Conservation (phyloP, 352 stramenopile genomes). For the Globisporangium heterothallicum region DNA sequence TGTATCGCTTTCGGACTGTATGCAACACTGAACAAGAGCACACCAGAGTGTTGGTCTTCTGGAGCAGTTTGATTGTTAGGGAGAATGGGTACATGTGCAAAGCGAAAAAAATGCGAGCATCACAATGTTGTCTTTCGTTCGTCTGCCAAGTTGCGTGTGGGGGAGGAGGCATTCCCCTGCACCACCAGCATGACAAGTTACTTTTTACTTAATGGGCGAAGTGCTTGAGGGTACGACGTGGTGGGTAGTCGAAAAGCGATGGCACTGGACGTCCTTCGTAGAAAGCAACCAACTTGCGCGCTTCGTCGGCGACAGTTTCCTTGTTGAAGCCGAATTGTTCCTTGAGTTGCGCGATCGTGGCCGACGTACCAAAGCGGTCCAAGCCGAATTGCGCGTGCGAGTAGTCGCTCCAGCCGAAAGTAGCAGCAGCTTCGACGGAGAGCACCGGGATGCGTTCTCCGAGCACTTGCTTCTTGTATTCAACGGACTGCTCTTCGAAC, state of each 20-base stretch:
- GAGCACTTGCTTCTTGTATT: slow-evolving; percentile 96
- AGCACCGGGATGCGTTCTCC: slow-evolving; percentile 93
- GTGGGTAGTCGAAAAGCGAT: slow-evolving; percentile 71
- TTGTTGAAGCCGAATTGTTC: slow-evolving; percentile 95
- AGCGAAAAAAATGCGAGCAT: too few species aligned
- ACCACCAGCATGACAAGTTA: background rate
- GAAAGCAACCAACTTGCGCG: slow-evolving; percentile 90
- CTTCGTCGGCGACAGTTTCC: slow-evolving; percentile 91
- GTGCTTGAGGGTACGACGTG: slow-evolving; percentile 55
- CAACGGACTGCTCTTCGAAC: slow-evolving; percentile 93
- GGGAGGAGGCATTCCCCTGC: too few species aligned
- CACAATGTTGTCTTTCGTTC: too few species aligned
- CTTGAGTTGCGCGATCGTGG: slow-evolving; percentile 86
- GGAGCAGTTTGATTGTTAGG: too few species aligned
- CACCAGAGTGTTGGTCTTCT: too few species aligned
- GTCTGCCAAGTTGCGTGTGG: too few species aligned
- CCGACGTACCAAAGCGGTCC: slow-evolving; percentile 86
- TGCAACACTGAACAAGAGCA: too few species aligned
- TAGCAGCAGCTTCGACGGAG: slow-evolving; percentile 93
- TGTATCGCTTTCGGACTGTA: background rate
- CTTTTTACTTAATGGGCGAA: slow-evolving; percentile 12
- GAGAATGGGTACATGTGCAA: too few species aligned
- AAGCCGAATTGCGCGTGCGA: slow-evolving; percentile 92
- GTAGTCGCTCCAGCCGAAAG: slow-evolving; percentile 95
- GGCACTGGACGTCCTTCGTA: slow-evolving; percentile 75